Percentiles rank a stretch among this genome's conserved stretches.
phyloP scores from a whole-genome alignment of 352 stramenopile species.

The Globisporangium megalacanthum region DNA sequence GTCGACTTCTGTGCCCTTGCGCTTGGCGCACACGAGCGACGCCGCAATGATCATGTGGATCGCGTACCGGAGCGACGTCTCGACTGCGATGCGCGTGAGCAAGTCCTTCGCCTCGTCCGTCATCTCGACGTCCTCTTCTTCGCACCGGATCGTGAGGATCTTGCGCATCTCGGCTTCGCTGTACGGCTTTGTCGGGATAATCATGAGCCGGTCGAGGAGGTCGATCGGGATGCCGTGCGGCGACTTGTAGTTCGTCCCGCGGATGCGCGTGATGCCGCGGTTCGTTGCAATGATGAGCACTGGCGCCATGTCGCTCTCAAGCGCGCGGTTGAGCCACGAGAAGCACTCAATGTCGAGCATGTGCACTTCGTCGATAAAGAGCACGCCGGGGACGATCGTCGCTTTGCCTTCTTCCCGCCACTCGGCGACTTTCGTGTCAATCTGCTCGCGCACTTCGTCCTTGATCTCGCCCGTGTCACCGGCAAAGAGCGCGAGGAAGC shows the following conservation, averaged over 20 bases:
- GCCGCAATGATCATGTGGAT: conserved; percentile 99
- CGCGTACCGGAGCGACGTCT: conserved; percentile 98
- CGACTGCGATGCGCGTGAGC: conserved; percentile 96
- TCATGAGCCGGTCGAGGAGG: conserved; percentile 97
- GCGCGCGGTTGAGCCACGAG: conserved; percentile 97
- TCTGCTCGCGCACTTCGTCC: conserved; percentile 98
- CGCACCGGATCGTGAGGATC: conserved; percentile 96
- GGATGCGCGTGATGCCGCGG: conserved; percentile 97
- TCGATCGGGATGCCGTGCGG: conserved; percentile 99
- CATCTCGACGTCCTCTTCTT: conserved; percentile 99
- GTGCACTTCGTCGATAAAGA: conserved; percentile 99
- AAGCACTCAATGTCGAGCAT: conserved; percentile 99
- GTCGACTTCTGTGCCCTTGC: conserved; percentile 89
- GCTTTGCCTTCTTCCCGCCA: conserved; percentile 96
- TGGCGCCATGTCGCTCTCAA: conserved; percentile 97
- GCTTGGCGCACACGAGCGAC: conserved; percentile 92
- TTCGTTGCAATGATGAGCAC: conserved; percentile 99
- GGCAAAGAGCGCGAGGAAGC: conserved; percentile 98
- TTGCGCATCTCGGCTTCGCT: conserved; percentile 93
- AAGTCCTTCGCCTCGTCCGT: conserved; percentile 95
- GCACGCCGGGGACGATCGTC: conserved; percentile 97
- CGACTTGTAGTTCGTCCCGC: conserved; percentile 98
- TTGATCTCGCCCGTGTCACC: conserved; percentile 99
- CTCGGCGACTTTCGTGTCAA: conserved; percentile 97
- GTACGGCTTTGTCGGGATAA: conserved; percentile 97